phyloP scores from a whole-genome alignment of 805 yeast species.

The Monosporozyma unispora region DNA sequence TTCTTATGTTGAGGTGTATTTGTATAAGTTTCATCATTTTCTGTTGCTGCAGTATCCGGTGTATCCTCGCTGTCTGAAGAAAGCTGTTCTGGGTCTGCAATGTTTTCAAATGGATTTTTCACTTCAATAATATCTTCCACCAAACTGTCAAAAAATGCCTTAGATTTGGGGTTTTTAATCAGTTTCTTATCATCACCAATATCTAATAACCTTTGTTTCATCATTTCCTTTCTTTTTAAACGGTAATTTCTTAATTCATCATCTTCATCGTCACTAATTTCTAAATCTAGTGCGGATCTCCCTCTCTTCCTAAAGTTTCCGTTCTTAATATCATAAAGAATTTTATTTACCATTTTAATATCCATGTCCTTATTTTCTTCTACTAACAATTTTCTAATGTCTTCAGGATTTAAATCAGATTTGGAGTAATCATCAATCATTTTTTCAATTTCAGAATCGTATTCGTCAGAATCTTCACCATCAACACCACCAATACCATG shows the following conservation, averaged over 20 bases:
- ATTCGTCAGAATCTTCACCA: conserved; percentile 41
- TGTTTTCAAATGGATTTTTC: conserved; percentile 27
- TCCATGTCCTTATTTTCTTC: conserved; percentile 56
- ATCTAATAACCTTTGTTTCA: conserved; percentile 41
- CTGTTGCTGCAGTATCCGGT: conserved; percentile 10
- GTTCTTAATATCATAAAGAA: conserved; percentile 61
- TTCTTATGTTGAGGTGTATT: conserved; percentile 18
- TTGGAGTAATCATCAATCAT: conserved; percentile 67
- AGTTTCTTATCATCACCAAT: conserved; percentile 34
- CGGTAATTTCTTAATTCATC: conserved; percentile 34
- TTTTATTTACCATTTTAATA: conserved; percentile 52
- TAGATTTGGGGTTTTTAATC: conserved; percentile 46
- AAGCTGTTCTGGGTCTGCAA: conserved; percentile 9
- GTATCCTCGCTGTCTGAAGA: neutral
- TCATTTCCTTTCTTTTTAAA: conserved; percentile 39
- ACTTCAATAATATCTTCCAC: conserved; percentile 37
- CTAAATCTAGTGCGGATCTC: conserved; percentile 46
- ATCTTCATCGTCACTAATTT: conserved; percentile 64
- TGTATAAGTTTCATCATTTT: conserved; percentile 16
- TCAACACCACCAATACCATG: conserved; percentile 70
- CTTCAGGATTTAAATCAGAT: conserved; percentile 47
- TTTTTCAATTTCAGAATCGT: conserved; percentile 66
- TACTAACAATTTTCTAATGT: conserved; percentile 47
- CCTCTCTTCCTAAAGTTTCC: conserved; percentile 60
- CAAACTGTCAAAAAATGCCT: conserved; percentile 60